These are phyloP conservation scores for Wickerhamiella azyma DNA, from an alignment of 805 yeast genomes.

Conservation along the genomic window DNA sequence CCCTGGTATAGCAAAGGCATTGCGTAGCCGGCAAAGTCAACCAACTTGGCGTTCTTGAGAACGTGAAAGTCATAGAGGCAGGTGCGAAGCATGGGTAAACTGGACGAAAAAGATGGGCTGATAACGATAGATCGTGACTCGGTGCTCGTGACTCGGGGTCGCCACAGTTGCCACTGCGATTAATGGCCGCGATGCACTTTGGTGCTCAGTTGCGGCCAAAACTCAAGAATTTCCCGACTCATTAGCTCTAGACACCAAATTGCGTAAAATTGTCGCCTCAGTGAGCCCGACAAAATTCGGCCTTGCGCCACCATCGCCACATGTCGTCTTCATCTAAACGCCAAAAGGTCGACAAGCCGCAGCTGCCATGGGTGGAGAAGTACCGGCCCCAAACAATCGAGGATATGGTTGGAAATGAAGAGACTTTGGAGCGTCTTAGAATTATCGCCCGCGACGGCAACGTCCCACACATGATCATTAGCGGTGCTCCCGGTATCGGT, in stretches of 20 bases:
- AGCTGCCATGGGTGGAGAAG: slow-evolving; percentile 64
- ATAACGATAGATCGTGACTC: background rate
- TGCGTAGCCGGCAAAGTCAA: slow-evolving; percentile 88
- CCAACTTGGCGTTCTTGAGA: slow-evolving; percentile 74
- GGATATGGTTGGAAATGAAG: slow-evolving; percentile 89
- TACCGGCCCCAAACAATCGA: slow-evolving; percentile 68
- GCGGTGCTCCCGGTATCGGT: slow-evolving; percentile 94
- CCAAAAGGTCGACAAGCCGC: background rate
- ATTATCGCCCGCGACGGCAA: slow-evolving; percentile 86
- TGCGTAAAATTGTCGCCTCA: background rate
- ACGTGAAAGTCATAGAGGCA: slow-evolving; percentile 74
- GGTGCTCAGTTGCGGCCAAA: background rate
- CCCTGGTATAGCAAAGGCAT: slow-evolving; percentile 85
- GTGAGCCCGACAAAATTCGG: background rate
- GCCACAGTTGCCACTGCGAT: background rate
- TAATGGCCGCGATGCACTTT: too few relatives aligned
- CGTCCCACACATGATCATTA: slow-evolving; percentile 90
- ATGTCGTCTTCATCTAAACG: slow-evolving; percentile 3
- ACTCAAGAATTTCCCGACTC: too few relatives aligned
- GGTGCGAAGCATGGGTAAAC: slow-evolving; percentile 31
- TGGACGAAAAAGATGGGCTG: background rate
- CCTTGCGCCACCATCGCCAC: background rate
- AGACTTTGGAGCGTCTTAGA: slow-evolving; percentile 70
- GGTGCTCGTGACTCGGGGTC: background rate
- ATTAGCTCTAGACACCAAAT: too few relatives aligned